phyloP scores from a whole-genome alignment of 208 protist genomes.

The Spongospora subterranea region DNA sequence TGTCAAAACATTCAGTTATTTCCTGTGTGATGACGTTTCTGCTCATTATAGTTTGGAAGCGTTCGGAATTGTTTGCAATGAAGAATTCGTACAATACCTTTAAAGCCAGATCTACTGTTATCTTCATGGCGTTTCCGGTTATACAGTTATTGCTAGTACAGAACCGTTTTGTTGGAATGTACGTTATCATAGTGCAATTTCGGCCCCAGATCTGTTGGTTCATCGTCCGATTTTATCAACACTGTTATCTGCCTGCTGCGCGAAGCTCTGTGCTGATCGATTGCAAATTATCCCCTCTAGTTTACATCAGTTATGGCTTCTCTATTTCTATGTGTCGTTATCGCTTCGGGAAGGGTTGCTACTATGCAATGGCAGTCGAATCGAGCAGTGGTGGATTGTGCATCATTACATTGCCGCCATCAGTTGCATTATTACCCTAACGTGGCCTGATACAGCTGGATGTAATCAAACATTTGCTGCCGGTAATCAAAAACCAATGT shows the following conservation, averaged over 20 bases:
- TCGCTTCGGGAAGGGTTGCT: slow-evolving; percentile 40
- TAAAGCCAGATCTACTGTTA: background rate
- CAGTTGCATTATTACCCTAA: background rate
- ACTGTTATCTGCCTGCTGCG: background rate
- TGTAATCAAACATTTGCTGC: background rate
- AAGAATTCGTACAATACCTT: slow-evolving; percentile 53
- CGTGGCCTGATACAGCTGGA: slow-evolving; percentile 16
- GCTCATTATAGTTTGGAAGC: slow-evolving; percentile 8
- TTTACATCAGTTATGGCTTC: slow-evolving; percentile 47
- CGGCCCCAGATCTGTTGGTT: too few relatives aligned
- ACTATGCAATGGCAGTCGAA: slow-evolving; percentile 40
- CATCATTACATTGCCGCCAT: slow-evolving; percentile 20
- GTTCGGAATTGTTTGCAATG: slow-evolving; percentile 46
- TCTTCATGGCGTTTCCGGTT: background rate
- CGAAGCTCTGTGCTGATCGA: background rate
- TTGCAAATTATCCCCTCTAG: background rate
- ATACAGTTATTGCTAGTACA: background rate
- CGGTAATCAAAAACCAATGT: background rate
- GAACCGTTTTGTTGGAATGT: slow-evolving; percentile 10
- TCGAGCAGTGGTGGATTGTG: slow-evolving; percentile 12
- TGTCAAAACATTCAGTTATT: background rate
- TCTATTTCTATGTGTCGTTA: slow-evolving; percentile 51
- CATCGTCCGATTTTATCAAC: too few relatives aligned
- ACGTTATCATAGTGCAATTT: background rate
- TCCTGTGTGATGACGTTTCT: background rate